These are phyloP conservation scores for Cruciata laevipes DNA, from an alignment of 257 asterid species.

Conservation along the genomic window DNA sequence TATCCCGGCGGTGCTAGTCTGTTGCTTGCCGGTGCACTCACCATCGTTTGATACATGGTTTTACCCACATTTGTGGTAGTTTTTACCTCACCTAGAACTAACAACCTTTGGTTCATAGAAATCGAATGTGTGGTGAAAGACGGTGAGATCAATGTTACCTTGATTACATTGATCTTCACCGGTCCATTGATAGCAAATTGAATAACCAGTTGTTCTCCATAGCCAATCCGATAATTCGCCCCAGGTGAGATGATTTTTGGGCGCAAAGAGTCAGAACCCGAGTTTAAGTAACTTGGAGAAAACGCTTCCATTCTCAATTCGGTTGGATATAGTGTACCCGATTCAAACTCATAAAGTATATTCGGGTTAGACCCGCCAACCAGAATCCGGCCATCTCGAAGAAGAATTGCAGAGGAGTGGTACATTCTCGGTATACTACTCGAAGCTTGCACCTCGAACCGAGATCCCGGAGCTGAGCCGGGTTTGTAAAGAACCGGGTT, in stretches of 20 bases:
- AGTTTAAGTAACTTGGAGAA: slow-evolving; percentile 29
- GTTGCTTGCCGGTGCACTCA: slow-evolving; percentile 13
- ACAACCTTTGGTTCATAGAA: slow-evolving; percentile 41
- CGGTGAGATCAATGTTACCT: slow-evolving; percentile 37
- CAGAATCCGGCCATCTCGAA: slow-evolving; percentile 36
- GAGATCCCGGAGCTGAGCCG: neutral
- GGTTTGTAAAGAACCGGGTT: slow-evolving; percentile 31
- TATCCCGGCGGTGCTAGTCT: slow-evolving; percentile 30
- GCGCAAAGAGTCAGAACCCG: neutral
- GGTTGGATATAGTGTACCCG: slow-evolving; percentile 20
- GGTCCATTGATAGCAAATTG: slow-evolving; percentile 11
- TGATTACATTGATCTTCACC: slow-evolving; percentile 9
- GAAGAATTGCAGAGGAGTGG: slow-evolving; percentile 34
- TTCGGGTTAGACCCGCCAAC: slow-evolving; percentile 43
- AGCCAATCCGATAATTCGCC: slow-evolving; percentile 18
- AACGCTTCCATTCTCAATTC: slow-evolving; percentile 30
- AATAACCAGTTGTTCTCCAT: slow-evolving; percentile 5
- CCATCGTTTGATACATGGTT: slow-evolving; percentile 15
- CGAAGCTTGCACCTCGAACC: slow-evolving; percentile 25
- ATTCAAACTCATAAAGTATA: slow-evolving; percentile 10
- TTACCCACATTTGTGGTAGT: slow-evolving; percentile 11
- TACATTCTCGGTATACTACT: slow-evolving; percentile 34
- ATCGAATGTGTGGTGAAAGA: slow-evolving; percentile 36
- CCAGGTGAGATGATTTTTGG: slow-evolving; percentile 21
- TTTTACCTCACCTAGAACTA: slow-evolving; percentile 15